phyloP scores from a whole-genome alignment of 148 eudicot species.

The Spergularia bocconei region DNA sequence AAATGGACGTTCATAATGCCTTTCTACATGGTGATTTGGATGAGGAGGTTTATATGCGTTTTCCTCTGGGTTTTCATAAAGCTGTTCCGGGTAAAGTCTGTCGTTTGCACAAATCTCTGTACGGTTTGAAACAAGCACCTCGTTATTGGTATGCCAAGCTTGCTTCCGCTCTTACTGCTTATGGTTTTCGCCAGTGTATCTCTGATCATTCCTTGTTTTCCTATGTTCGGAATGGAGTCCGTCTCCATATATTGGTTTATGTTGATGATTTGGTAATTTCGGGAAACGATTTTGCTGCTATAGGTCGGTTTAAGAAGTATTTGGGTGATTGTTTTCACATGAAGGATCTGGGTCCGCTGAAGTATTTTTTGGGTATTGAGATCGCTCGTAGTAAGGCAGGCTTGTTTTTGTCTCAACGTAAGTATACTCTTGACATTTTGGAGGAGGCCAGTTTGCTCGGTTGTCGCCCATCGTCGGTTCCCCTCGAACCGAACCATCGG shows the following conservation, averaged over 20 bases:
- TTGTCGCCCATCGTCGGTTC: neutral
- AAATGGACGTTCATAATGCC: too few species aligned
- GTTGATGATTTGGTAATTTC: neutral
- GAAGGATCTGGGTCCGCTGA: neutral
- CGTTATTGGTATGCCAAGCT: neutral
- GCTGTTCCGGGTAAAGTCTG: too few species aligned
- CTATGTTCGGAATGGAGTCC: neutral
- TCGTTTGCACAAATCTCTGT: too few species aligned
- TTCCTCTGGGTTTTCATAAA: too few species aligned
- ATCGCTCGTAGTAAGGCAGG: neutral
- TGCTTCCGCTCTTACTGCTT: neutral
- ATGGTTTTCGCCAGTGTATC: neutral
- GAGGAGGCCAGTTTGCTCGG: neutral
- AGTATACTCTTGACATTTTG: neutral
- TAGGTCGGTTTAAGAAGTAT: neutral
- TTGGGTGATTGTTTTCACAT: neutral
- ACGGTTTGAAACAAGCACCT: too few species aligned
- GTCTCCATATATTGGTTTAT: neutral
- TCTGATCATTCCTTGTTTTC: neutral
- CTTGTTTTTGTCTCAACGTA: neutral
- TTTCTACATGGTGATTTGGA: too few species aligned
- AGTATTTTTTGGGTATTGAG: neutral
- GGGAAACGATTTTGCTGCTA: neutral
- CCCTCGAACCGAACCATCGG: neutral
- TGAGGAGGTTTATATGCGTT: too few species aligned